A percentile compares a stretch with the other conserved stretches of the same genome.
phyloP scores from a whole-genome alignment of 2,329 filamentous ascomycete genomes.

The Paecilomyces formosus region DNA sequence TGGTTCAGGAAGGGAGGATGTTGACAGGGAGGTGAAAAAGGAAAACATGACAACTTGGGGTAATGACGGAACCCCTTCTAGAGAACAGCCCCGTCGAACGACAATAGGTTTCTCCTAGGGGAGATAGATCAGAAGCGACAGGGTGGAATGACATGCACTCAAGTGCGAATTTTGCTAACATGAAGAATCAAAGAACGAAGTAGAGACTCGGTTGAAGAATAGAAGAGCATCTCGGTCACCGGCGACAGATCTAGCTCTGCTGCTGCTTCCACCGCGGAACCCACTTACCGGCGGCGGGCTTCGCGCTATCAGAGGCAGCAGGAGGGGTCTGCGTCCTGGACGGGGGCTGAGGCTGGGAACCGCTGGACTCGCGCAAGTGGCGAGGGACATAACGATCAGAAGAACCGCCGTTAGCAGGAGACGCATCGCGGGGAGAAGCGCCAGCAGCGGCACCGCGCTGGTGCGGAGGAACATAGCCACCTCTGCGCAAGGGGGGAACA shows the following conservation, averaged over 20 bases:
- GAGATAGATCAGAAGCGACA: not conserved
- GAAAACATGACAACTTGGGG: not conserved
- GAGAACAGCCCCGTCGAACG: not conserved
- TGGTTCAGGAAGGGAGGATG: not conserved
- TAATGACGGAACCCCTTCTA: not conserved
- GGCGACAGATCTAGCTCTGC: constrained; percentile 18
- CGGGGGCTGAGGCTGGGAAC: constrained; percentile 16
- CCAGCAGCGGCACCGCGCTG: constrained; percentile 26
- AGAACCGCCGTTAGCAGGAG: constrained; percentile 19
- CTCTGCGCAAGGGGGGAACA: constrained; percentile 20
- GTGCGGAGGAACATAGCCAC: constrained; percentile 35
- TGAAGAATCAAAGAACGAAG: not conserved
- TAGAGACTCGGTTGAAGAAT: not conserved
- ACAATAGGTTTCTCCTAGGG: not conserved
- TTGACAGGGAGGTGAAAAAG: not conserved
- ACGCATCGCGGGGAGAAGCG: constrained; percentile 17
- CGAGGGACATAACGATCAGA: constrained; percentile 25
- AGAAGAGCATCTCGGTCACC: not conserved
- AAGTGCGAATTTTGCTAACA: not conserved
- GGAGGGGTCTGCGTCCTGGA: constrained; percentile 11
- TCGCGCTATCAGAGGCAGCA: constrained; percentile 20
- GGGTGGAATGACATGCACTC: not conserved
- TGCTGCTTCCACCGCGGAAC: constrained; percentile 31
- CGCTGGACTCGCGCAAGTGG: constrained; percentile 22
- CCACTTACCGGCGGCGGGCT: constrained; percentile 22